Evolutionary conservation across 352 stramenopile genomes (phyloP), one percentile per base, ranked within the genome.

Genomic region (Albugo candida): DNA sequence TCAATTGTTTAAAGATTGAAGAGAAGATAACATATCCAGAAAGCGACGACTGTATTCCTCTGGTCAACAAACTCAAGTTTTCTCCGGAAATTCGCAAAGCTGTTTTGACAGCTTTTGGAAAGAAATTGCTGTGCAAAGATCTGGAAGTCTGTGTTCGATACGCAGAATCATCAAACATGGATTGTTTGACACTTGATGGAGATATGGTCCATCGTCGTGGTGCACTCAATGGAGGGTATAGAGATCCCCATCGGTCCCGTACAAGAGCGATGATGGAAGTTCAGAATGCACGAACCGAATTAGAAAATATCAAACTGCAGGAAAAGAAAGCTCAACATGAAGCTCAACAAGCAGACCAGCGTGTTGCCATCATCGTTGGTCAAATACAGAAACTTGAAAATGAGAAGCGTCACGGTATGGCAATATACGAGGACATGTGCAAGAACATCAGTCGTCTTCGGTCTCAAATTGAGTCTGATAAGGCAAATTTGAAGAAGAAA

Each of bases 141-240:
- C 61, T 97, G 20, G 92, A 97, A 27, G 78, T 89, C 10, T 89
- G 73, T 36, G 64, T 70, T 21, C 63, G 85, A 19, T 91, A 85
- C 40, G 64, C 67, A 6, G 62, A 87, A 59, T 62, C 76, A 46
- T 76, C 67, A 2, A 82, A 91, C 50, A 97, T 98, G 82, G 95
- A 99, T 67, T 97, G 93, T 44, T 77, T 99, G 40, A 99, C 96
- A 11, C 64, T 99, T 13, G 92, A 99, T 36, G 96, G 96, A 41
- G 95, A 99, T 59, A 81, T 98, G 64, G 95, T 97, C 45, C 94
- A 95, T 48, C 82, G 92, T 27, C 88, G 92, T 41, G 96, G 96
- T 62, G 92, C 85, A n/a, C 63, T 99, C 4, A 88, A 95, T 17
- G 96, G 96, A 50, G 96, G 96, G 8, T 99, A 92, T 55, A 91